Percentiles rank a stretch among this genome's conserved stretches.
Evolutionary conservation across 2,329 filamentous ascomycete species (phyloP).

Genomic region (Keithomyces neogunnii): DNA sequence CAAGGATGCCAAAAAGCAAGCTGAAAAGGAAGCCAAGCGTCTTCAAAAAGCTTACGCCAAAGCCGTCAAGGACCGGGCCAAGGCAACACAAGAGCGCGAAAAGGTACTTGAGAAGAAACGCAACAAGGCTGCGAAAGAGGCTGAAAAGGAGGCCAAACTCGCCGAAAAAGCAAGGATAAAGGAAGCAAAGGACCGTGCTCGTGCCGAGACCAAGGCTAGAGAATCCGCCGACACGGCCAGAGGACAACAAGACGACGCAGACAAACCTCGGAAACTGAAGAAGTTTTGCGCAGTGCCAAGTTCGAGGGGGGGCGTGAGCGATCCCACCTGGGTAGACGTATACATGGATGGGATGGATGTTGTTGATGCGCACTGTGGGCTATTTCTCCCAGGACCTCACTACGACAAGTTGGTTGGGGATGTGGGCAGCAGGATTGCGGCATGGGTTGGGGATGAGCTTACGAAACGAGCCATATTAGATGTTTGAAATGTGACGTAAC

Average conservation of each 20-base stretch:
- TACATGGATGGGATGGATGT: constrained; percentile 80
- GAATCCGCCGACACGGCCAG: not conserved
- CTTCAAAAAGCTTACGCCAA: constrained; percentile 57
- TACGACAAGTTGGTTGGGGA: constrained; percentile 74
- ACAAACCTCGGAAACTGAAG: constrained; percentile 44
- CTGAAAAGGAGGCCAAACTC: constrained; percentile 31
- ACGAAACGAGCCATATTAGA: constrained; percentile 30
- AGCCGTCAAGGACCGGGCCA: constrained; percentile 58
- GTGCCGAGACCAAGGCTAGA: constrained; percentile 17
- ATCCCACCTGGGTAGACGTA: constrained; percentile 68
- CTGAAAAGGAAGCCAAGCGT: constrained; percentile 58
- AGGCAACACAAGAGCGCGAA: constrained; percentile 52
- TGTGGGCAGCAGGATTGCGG: constrained; percentile 55
- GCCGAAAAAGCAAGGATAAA: constrained; percentile 30
- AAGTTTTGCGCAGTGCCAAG: constrained; percentile 74
- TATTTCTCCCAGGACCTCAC: constrained; percentile 67
- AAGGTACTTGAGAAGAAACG: constrained; percentile 49
- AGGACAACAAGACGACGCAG: not conserved
- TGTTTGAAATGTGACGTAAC: not conserved
- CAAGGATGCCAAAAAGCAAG: constrained; percentile 57
- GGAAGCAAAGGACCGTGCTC: constrained; percentile 18
- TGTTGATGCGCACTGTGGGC: constrained; percentile 72
- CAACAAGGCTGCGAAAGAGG: constrained; percentile 34
- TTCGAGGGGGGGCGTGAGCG: constrained; percentile 43
- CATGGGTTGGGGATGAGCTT: constrained; percentile 60